Evolutionary conservation across 306 rosid species (phyloP).

Genomic region (Lagenaria siceraria): DNA sequence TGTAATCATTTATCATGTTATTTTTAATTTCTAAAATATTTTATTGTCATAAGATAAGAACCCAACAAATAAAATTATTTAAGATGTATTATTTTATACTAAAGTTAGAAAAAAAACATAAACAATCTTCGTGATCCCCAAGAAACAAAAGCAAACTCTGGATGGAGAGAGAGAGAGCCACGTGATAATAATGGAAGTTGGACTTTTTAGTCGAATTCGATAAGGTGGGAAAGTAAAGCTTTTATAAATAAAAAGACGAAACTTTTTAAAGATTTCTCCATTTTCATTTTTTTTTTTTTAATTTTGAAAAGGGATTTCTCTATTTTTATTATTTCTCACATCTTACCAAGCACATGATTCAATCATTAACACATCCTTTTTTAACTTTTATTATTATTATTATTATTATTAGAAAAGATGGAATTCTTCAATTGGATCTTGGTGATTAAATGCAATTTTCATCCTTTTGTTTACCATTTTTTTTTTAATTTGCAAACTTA

Average conservation of each 20-base stretch:
- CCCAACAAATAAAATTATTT: not conserved
- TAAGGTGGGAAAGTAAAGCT: not conserved
- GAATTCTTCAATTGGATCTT: not conserved
- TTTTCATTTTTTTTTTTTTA: no score
- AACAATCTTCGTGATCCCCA: not conserved
- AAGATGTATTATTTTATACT: not conserved
- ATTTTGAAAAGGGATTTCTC: no score
- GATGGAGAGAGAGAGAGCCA: not conserved
- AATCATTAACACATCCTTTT: not conserved
- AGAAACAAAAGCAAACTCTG: not conserved
- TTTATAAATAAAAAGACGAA: not conserved
- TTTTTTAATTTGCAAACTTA: not conserved
- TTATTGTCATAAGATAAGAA: no score
- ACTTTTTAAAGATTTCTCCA: not conserved
- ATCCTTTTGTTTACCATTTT: not conserved
- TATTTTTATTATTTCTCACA: not conserved
- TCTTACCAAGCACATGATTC: conserved; percentile 1
- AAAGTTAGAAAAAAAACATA: not conserved
- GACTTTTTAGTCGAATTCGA: not conserved
- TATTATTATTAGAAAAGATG: not conserved
- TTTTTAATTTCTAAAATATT: not conserved
- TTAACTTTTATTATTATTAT: not conserved
- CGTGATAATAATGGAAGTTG: conserved; percentile 6
- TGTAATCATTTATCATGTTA: not conserved
- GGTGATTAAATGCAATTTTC: not conserved